Evolutionary conservation across 2,329 filamentous ascomycete genomes (phyloP).

Genomic region (Penicillium sp.): DNA sequence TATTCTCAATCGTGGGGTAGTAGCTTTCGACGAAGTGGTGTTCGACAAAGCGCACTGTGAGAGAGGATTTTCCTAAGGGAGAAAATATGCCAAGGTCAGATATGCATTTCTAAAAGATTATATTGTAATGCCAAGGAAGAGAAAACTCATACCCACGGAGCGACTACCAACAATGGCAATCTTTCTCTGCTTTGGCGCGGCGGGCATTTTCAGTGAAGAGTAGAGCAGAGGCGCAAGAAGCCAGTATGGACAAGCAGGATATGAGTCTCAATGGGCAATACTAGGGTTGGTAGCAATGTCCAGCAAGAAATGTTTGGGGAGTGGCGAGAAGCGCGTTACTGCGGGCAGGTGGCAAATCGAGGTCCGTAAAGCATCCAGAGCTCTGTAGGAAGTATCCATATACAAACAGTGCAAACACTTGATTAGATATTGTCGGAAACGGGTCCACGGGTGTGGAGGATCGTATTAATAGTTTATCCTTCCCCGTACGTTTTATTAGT

Average conservation of each 20-base stretch:
- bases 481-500: too few relatives aligned
- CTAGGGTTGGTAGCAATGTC: too few relatives aligned
- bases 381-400: conserved; percentile 17
- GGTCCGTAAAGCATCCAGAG: conserved; percentile 22
- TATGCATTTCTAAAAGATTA: background rate
- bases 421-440: too few relatives aligned
- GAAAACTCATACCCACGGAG: conserved; percentile 67
- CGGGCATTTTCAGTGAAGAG: conserved; percentile 53
- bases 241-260: background rate
- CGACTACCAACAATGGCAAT: conserved; percentile 93
- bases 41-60: conserved; percentile 95
- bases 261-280: too few relatives aligned
- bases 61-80: conserved; percentile 82
- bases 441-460: too few relatives aligned
- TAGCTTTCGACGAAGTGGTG: conserved; percentile 98
- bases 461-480: too few relatives aligned
- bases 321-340: conserved; percentile 3
- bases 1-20: conserved; percentile 98
- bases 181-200: conserved; percentile 82
- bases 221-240: background rate
- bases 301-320: too few relatives aligned
- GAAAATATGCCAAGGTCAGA: conserved; percentile 7
- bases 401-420: conserved; percentile 27
- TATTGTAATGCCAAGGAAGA: background rate
- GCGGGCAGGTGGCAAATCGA: conserved; percentile 24